A percentile compares a stretch with the other conserved stretches of the same genome.
Evolutionary conservation across 2,329 filamentous ascomycete genomes (phyloP).

Genomic region (Penicillium sp.): DNA sequence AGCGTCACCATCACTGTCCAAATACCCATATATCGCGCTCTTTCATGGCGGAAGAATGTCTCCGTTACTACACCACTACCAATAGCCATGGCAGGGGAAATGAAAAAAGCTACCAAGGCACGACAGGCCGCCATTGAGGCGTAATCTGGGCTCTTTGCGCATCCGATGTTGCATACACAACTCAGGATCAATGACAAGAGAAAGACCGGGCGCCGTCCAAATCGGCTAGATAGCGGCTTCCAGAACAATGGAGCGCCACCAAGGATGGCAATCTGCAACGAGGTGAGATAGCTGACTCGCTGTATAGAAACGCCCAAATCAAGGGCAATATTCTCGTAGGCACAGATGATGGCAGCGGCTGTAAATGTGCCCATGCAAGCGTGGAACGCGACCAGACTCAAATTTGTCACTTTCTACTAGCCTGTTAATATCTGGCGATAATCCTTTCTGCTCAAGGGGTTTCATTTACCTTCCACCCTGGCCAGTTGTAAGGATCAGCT

Average conservation of each 20-base stretch:
- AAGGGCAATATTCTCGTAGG: slow-evolving; percentile 53
- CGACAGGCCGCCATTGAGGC: slow-evolving; percentile 52
- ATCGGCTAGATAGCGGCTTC: slow-evolving; percentile 56
- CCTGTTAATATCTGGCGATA: slow-evolving; percentile 1
- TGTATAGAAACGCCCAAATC: slow-evolving; percentile 53
- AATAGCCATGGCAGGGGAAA: slow-evolving; percentile 53
- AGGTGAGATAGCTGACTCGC: slow-evolving; percentile 54
- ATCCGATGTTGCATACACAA: slow-evolving; percentile 54
- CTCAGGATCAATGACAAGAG: slow-evolving; percentile 52
- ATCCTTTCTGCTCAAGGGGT: background rate
- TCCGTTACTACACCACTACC: slow-evolving; percentile 58
- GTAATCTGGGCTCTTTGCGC: slow-evolving; percentile 52
- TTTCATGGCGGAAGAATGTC: slow-evolving; percentile 56
- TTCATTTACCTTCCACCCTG: slow-evolving; percentile 46
- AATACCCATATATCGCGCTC: slow-evolving; percentile 56
- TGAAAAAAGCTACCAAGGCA: slow-evolving; percentile 54
- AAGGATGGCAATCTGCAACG: slow-evolving; percentile 56
- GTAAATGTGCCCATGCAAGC: slow-evolving; percentile 59
- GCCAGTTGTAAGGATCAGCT: slow-evolving; percentile 59
- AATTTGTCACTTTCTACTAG: slow-evolving; percentile 51
- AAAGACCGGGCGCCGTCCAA: slow-evolving; percentile 57
- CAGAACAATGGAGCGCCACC: slow-evolving; percentile 58
- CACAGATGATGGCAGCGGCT: slow-evolving; percentile 55
- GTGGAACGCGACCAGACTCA: slow-evolving; percentile 58
- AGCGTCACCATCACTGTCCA: slow-evolving; percentile 55